Base-by-base conservation (phyloP, 345 rosid genomes). In the Noccaea caerulescens region DNA sequence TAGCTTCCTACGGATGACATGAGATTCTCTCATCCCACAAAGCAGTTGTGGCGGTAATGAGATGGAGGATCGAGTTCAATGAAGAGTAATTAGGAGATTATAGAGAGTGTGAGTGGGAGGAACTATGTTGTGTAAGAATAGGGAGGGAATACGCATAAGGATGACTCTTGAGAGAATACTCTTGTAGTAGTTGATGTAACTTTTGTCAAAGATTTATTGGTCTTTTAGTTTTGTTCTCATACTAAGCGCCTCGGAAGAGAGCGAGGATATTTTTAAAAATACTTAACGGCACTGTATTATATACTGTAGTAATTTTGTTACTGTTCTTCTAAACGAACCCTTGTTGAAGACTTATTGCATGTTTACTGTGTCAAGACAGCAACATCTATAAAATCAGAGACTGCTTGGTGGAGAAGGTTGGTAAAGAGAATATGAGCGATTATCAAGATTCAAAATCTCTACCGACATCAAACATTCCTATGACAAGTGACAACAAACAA, bases 111-210 rank as follows among this genome's bases (percentile, higher is more conserved):
- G 62, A 36, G 57, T 45, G 71, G 52, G 45, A 76, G 58, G 63
- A 63, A 63, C 51, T 46, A 75, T 14, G 55, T 50, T 76, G 42
- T 58, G 72, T 64, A 76, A 70, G 80, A 70, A 57, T 58, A 47
- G 75, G n/a, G 66, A 69, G 43, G 38, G 47, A 62, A 56, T 56
- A 69, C 71, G 14, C 50, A 33, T 70, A 63, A 62, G 60, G 61
- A 76, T 63, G 9, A 62, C 60, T 54, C 9, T 46, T 46, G 49
- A 63, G 56, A 47, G 57, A 49, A 42, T 50, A 69, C 61, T 76
- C 8, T 63, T 55, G 61, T 76, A 63, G 75, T 69, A 54, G 47
- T 61, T 62, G 44, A 55, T 75, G 71, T 55, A 69, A 56, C 75
- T 56, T 69, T 69, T 69, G 54, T 63, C 75, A 61, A 54, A 76